Base-by-base conservation (phyloP, 106 monocot species). In the Phalaenopsis equestris region DNA sequence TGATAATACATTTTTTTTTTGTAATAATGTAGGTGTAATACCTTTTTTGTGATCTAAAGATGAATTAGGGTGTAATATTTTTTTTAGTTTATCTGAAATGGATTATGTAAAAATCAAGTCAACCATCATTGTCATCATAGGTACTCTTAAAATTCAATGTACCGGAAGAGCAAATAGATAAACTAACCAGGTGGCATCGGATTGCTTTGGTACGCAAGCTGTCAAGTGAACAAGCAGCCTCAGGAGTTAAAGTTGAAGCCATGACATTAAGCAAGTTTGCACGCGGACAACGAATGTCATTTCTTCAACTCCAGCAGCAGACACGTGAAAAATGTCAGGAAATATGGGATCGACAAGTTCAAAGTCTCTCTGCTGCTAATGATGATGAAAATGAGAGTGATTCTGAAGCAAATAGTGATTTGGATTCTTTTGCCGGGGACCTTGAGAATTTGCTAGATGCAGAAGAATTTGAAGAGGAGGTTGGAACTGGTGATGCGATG, bases 341-440 rank as follows among this genome's bases (percentile, higher is more conserved):
- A 85, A 99, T 99, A 75, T 99, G 98, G 98, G 98, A 94, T 78
- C 84, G 98, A 75, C 98, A 99, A 87, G 85, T 91, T 61, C 95
- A 99, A 78, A 88, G 84, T 85, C 99, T 95, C 76, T 93, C 94
- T 75, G 94, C 91, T 85, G 82, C 82, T 72, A 89, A 87, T 84
- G 91, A 79, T 81, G 94, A 93, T 81, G 94, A 94, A 79, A 88
- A 87, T 81, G 93, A 86, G 74, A 93, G 91, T 82, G 99, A 95
- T 49, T 79, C 94, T 65, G 94, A 89, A 79, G 92, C 88, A 58
- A 92, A 93, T 79, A 95, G 95, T 86, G 95, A 99, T 85, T 85
- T 99, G 70, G 99, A 99, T 90, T 95, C 99, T 67, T 99, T 99
- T 95, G 99, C 94, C 84, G 99, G 99, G 47, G 99, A 99, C 81